phyloP scores from a whole-genome alignment of 306 rosid genomes.

The Hippophae tibetana region DNA sequence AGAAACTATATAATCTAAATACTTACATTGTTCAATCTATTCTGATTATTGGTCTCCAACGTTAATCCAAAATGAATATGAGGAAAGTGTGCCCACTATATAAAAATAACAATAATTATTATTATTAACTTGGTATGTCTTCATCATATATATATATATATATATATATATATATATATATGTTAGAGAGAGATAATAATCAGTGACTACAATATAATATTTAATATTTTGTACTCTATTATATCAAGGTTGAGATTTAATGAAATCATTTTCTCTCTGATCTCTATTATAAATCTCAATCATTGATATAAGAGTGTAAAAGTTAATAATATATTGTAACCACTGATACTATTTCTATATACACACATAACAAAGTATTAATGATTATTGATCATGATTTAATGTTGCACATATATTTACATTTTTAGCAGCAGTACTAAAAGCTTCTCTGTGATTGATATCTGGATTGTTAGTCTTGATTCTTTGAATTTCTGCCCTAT shows the following conservation, averaged over 20 bases:
- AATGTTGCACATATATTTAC: constrained; percentile 21
- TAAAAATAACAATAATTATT: too few relatives aligned
- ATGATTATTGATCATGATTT: too few relatives aligned
- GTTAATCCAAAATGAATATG: constrained; percentile 91
- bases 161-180: too few relatives aligned
- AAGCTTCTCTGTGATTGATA: constrained; percentile 93
- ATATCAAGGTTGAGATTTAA: neutral
- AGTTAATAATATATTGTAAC: too few relatives aligned
- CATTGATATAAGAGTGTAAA: too few relatives aligned
- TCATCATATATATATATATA: too few relatives aligned
- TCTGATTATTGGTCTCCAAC: constrained; percentile 79
- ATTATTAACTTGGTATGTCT: too few relatives aligned
- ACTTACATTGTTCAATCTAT: constrained; percentile 77
- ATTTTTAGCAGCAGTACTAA: constrained; percentile 95
- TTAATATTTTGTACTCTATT: neutral
- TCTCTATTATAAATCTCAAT: too few relatives aligned
- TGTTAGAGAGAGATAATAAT: neutral
- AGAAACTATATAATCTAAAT: neutral
- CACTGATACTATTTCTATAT: too few relatives aligned
- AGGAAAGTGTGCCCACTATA: constrained; percentile 98
- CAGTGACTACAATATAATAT: neutral
- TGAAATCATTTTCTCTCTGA: neutral
- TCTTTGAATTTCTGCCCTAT: constrained; percentile 95
- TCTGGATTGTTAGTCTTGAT: constrained; percentile 98
- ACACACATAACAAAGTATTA: too few relatives aligned